Conservation (phyloP, 176 grass and related monocot species). For the Avena insularis region DNA sequence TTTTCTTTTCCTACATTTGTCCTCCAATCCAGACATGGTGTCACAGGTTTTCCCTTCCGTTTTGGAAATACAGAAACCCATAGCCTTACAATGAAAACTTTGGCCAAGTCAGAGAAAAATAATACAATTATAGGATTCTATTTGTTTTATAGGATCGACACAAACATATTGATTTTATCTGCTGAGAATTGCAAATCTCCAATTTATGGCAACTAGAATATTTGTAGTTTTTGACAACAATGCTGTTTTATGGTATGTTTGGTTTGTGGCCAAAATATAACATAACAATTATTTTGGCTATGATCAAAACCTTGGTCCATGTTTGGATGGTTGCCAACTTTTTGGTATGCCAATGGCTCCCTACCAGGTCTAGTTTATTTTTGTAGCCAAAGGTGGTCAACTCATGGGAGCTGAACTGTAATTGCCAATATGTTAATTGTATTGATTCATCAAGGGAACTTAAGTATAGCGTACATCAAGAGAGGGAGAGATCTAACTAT, state of each 20-base stretch:
- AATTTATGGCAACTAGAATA: slow-evolving; percentile 5
- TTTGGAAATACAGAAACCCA: background rate
- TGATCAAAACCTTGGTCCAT: no score
- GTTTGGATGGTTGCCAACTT: no score
- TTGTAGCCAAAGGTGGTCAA: no score
- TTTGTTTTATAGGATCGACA: background rate
- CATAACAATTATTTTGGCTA: no score
- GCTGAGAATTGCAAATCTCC: background rate
- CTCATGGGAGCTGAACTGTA: no score
- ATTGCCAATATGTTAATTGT: no score
- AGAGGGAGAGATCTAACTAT: no score
- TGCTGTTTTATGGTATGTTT: background rate
- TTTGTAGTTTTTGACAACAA: background rate
- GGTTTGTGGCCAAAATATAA: no score
- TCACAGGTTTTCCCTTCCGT: background rate
- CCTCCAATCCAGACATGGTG: background rate
- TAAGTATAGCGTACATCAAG: no score
- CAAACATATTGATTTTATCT: background rate
- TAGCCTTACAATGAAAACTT: background rate
- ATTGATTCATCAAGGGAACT: no score
- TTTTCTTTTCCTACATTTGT: background rate
- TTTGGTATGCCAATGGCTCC: no score
- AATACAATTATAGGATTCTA: background rate
- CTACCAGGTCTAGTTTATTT: no score
- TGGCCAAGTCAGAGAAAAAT: background rate